Evolutionary conservation across 106 monocot genomes (phyloP).

Genomic region (Allium sativum): DNA sequence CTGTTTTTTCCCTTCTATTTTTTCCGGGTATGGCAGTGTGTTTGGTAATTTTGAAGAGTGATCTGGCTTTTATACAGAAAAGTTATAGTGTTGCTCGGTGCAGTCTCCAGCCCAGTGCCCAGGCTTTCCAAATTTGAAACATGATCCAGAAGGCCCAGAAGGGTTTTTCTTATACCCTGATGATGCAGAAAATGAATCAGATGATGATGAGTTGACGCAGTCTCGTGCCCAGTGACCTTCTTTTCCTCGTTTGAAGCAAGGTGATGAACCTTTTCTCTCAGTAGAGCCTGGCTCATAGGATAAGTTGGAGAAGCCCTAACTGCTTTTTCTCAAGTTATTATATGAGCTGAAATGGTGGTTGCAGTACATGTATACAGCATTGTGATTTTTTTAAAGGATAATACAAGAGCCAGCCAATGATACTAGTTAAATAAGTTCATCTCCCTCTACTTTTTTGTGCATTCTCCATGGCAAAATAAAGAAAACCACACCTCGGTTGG

Average conservation of each 20-base stretch:
- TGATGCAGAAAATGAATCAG: background rate
- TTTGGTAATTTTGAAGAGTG: too few species aligned
- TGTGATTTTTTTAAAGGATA: background rate
- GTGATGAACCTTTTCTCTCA: constrained; percentile 20
- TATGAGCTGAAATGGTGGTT: too few species aligned
- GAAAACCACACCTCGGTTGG: constrained; percentile 17
- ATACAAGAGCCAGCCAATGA: background rate
- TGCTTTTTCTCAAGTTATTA: constrained; percentile 14
- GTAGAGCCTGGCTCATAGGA: constrained; percentile 19
- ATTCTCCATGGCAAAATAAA: background rate
- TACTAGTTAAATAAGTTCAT: too few species aligned
- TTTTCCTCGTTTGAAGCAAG: constrained; percentile 52
- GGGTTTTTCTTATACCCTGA: constrained; percentile 1
- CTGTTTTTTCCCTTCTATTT: too few species aligned
- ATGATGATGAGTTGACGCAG: constrained; percentile 28
- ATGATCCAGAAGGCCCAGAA: constrained; percentile 16
- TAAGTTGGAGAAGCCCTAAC: constrained; percentile 53
- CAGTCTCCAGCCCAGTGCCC: constrained; percentile 76
- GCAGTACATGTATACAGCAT: too few species aligned
- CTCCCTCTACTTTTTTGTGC: too few species aligned
- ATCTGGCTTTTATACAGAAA: too few species aligned
- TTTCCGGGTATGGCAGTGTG: too few species aligned
- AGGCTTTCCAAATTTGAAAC: constrained; percentile 57
- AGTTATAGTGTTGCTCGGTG: constrained; percentile 10
- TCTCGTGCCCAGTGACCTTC: constrained; percentile 60